Conservation (phyloP, 257 asterid genomes). For the Ajuga chamaepitys region DNA sequence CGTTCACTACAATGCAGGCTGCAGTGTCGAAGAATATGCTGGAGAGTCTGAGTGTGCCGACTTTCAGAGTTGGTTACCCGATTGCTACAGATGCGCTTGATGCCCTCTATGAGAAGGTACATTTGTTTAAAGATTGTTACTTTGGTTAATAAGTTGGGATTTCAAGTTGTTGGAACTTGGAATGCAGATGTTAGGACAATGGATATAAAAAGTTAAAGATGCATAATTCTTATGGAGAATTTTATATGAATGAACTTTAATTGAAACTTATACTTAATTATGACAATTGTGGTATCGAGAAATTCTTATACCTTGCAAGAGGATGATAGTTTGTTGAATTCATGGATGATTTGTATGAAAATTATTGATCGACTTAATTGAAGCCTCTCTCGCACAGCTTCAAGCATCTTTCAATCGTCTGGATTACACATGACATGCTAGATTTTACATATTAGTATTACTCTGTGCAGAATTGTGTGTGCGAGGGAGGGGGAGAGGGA, state of each 20-base stretch:
- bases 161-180: background rate
- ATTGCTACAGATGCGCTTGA: conserved; percentile 60
- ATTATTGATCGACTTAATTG: background rate
- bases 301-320: background rate
- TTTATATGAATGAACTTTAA: background rate
- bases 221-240: background rate
- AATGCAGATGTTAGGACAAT: no score
- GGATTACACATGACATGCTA: no score
- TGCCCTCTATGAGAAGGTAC: conserved; percentile 75
- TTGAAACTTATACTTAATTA: no score
- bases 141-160: background rate
- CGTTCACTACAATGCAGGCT: conserved; percentile 76
- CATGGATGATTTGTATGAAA: background rate
- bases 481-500: no score
- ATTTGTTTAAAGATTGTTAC: background rate
- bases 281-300: background rate
- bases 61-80: conserved; percentile 78
- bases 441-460: no score
- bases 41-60: conserved; percentile 73
- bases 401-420: background rate
- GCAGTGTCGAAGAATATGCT: conserved; percentile 81
- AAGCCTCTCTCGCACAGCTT: background rate
- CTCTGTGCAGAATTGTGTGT: no score
- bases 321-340: background rate
- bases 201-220: background rate